phyloP scores from a whole-genome alignment of 371 early-diverging fungal species.

The Syncephalastrum monosporum region DNA sequence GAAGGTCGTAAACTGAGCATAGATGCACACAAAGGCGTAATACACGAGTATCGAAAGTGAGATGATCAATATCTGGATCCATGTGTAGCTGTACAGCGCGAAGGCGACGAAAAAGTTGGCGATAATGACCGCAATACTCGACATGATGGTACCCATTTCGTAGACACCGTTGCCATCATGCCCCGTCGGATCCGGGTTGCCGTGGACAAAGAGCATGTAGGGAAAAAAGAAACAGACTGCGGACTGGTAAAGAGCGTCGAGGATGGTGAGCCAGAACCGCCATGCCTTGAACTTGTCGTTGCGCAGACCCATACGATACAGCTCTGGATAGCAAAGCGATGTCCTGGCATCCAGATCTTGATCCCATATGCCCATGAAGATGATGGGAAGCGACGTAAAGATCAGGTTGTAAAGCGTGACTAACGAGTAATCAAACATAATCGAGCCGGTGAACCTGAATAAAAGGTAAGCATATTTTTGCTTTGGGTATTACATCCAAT shows the following conservation, averaged over 20 bases:
- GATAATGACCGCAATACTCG: conserved; percentile 70
- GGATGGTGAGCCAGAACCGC: conserved; percentile 82
- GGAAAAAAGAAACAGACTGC: conserved; percentile 80
- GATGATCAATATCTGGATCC: conserved; percentile 63
- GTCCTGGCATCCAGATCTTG: conserved; percentile 80
- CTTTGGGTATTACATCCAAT: not conserved
- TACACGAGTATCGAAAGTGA: conserved; percentile 51
- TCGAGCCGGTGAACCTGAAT: conserved; percentile 46
- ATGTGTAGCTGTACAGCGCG: conserved; percentile 78
- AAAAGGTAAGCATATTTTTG: conserved; percentile 17
- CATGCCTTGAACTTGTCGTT: conserved; percentile 80
- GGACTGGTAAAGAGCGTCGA: conserved; percentile 90
- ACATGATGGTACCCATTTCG: conserved; percentile 79
- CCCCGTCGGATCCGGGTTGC: conserved; percentile 54
- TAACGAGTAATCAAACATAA: conserved; percentile 81
- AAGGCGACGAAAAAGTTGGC: conserved; percentile 83
- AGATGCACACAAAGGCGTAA: conserved; percentile 50
- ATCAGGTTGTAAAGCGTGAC: conserved; percentile 76
- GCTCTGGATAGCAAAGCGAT: conserved; percentile 77
- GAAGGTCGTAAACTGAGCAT: conserved; percentile 42
- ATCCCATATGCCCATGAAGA: conserved; percentile 78
- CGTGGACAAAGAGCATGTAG: conserved; percentile 50
- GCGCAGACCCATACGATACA: conserved; percentile 85
- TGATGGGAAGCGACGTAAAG: conserved; percentile 74
- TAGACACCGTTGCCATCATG: conserved; percentile 62